These are phyloP conservation scores for Schizonepeta tenuifolia DNA, from an alignment of 257 asterid genomes.

Conservation along the genomic window DNA sequence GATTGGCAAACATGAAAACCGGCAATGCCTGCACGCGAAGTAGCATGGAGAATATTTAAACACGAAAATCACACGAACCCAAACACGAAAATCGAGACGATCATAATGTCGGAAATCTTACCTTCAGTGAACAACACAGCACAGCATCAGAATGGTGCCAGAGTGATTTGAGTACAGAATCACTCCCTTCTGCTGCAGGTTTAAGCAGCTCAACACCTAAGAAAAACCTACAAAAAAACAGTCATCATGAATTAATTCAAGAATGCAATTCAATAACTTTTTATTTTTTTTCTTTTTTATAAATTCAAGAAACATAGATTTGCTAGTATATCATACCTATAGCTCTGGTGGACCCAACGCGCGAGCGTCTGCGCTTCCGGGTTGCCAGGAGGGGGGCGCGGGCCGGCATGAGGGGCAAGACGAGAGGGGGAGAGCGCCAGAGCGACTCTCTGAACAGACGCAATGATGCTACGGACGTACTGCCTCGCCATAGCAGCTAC, in stretches of 20 bases:
- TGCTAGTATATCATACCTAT: constrained; percentile 49
- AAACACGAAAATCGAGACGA: not conserved
- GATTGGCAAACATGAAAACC: constrained; percentile 85
- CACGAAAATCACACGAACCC: not conserved
- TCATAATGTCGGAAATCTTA: constrained; percentile 5
- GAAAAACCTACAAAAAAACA: constrained; percentile 59
- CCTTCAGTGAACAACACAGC: constrained; percentile 92
- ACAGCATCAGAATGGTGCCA: constrained; percentile 97
- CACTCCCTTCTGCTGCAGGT: constrained; percentile 66
- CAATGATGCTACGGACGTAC: constrained; percentile 82
- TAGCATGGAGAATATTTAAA: too few relatives aligned
- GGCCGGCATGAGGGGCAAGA: constrained; percentile 52
- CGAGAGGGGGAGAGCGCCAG: constrained; percentile 84
- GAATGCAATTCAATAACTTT: too few relatives aligned
- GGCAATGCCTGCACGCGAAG: constrained; percentile 72
- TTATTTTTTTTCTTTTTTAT: too few relatives aligned
- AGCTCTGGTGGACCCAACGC: constrained; percentile 93
- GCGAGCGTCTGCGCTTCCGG: constrained; percentile 91
- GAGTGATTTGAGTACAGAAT: constrained; percentile 65
- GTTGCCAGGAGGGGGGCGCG: constrained; percentile 71
- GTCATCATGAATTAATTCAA: not conserved
- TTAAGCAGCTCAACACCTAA: constrained; percentile 85
- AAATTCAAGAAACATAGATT: not conserved
- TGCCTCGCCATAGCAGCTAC: constrained; percentile 93
- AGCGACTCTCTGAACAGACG: constrained; percentile 97